These are phyloP conservation scores for Streptanthus diversifolius DNA, from an alignment of 345 rosid species.

Conservation along the genomic window DNA sequence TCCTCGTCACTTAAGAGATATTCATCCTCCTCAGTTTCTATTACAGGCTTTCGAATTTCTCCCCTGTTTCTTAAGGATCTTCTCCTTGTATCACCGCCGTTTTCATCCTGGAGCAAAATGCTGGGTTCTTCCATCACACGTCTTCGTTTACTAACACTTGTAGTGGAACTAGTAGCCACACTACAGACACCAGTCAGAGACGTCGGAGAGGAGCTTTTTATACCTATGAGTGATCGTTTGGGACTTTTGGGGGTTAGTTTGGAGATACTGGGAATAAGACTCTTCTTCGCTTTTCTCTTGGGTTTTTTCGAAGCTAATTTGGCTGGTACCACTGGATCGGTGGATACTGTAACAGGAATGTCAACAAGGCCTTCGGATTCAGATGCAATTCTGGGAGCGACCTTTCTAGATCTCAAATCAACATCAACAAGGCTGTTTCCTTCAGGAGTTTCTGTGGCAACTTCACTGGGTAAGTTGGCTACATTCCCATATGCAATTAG, in stretches of 20 bases:
- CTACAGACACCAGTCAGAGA: constrained; percentile 29
- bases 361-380: constrained; percentile 27
- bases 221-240: constrained; percentile 4
- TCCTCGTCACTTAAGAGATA: constrained; percentile 21
- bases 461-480: constrained; percentile 27
- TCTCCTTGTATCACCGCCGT: constrained; percentile 39
- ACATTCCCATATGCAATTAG: constrained; percentile 30
- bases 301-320: constrained; percentile 24
- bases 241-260: constrained; percentile 29
- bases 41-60: constrained; percentile 24
- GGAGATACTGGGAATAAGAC: constrained; percentile 16
- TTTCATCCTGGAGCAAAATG: constrained; percentile 34
- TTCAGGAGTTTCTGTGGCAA: constrained; percentile 21
- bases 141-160: constrained; percentile 77
- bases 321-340: constrained; percentile 21
- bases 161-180: constrained; percentile 61
- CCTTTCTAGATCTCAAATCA: constrained; percentile 4
- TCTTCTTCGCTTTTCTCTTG: constrained; percentile 29
- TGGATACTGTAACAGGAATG: constrained; percentile 28
- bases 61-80: constrained; percentile 33
- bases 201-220: constrained; percentile 7
- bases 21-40: constrained; percentile 40
- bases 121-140: constrained; percentile 51
- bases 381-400: constrained; percentile 16
- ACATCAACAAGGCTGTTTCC: constrained; percentile 18